phyloP scores from a whole-genome alignment of 2,329 filamentous ascomycete genomes.

The Scorias spongiosa region DNA sequence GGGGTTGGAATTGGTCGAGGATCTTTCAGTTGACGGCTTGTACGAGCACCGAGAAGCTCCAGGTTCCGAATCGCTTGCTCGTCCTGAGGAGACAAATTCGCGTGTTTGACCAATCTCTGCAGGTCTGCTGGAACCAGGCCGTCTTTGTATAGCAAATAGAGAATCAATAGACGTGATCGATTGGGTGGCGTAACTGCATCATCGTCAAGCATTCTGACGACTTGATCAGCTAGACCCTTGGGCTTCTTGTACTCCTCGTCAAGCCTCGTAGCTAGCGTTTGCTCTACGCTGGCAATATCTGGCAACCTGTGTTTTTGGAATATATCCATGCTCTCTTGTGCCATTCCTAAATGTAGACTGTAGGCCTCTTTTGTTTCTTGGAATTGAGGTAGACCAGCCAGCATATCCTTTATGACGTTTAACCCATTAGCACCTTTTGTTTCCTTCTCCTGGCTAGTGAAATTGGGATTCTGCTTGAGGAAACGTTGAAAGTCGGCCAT shows the following conservation, averaged over 20 bases:
- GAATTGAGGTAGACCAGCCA: conserved; percentile 86
- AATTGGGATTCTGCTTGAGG: conserved; percentile 79
- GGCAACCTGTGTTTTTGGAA: conserved; percentile 75
- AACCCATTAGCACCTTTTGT: conserved; percentile 49
- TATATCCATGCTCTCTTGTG: conserved; percentile 88
- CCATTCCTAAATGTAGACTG: conserved; percentile 89
- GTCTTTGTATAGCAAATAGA: conserved; percentile 75
- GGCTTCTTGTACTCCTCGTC: conserved; percentile 88
- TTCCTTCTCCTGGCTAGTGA: conserved; percentile 57
- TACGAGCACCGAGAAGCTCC: conserved; percentile 63
- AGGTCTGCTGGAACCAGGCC: conserved; percentile 76
- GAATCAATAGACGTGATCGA: conserved; percentile 66
- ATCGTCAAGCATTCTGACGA: conserved; percentile 80
- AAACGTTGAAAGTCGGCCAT: conserved; percentile 90
- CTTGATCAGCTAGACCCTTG: conserved; percentile 72
- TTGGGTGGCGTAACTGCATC: conserved; percentile 56
- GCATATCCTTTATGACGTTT: conserved; percentile 91
- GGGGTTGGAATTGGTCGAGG: conserved; percentile 48
- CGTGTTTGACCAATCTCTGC: conserved; percentile 68
- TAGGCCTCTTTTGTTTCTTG: conserved; percentile 93
- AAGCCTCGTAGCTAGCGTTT: conserved; percentile 73
- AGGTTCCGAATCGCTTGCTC: conserved; percentile 62
- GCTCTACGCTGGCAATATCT: conserved; percentile 77
- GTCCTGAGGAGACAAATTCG: conserved; percentile 60
- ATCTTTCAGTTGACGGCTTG: conserved; percentile 63